Base-by-base conservation (phyloP, 1,139 yeast genomes). In the Magnusiomyces sp. region DNA sequence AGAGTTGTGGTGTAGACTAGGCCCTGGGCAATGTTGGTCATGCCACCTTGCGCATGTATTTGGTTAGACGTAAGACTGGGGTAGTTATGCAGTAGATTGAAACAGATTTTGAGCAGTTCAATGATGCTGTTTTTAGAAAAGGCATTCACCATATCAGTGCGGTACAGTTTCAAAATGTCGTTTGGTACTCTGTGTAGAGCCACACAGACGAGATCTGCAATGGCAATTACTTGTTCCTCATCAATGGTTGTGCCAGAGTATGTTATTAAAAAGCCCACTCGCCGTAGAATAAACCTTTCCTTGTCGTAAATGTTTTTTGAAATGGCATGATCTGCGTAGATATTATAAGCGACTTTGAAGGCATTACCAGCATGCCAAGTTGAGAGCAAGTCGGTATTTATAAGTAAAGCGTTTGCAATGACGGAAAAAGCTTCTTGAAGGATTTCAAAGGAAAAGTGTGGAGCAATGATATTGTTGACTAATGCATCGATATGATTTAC, bases 401-500 rank as follows among this genome's bases (percentile, higher is more conserved):
- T 38, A 2, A 42, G 37, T 4, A 42, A 14, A 14, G 45, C 45
- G 29, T 42, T 42, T 6, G 38, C 45, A 29, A 42, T 16, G 45
- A 42, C 33, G 17, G 37, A 29, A 19, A 42, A 19, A 27, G 29
- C 38, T 4, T 42, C 45, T 4, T 17, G 32, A 5, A 17, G 13
- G 16, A 42, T 42, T 2, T 42, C 34, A 14, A 13, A 23, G n/a
- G 45, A 42, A 33, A 32, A 42, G 16, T 14, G 23, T 10, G 38
- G 38, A 7, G 17, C 37, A 7, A 42, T 42, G 34, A 33, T 29
- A 14, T 31, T 42, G 13, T n/a, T 13, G 29, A 23, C 29, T 19
- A 42, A 19, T 9, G 23, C n/a, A 11, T 29, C 19, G 9, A 42
- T 17, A 14, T 42, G 9, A 2, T 31, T 2, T 9, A 17, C 38